Base-by-base conservation (phyloP, 1,284 basidiomycete genomes). In the Xerocomus amazonicus region DNA sequence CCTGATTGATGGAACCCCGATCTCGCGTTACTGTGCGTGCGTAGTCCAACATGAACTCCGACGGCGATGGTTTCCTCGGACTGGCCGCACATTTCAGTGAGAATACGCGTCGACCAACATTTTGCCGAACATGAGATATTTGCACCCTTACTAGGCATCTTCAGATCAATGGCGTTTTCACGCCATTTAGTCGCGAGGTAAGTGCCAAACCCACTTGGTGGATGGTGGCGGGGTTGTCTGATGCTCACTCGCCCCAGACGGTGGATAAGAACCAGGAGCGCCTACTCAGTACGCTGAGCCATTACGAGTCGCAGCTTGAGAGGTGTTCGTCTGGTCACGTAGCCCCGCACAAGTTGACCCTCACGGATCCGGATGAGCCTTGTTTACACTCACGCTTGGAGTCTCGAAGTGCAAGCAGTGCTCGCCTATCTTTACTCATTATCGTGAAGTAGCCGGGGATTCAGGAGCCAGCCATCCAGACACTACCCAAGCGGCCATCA, bases 301-400 rank as follows among this genome's bases (percentile, higher is more conserved):
- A 65, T 59, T 67, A 84, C 56, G 74, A 85, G 65, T 61, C 70
- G 34, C 61, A 74, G 59, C 76, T 85, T 56, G 69, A 73, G 55
- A 78, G 77, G 38, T 35, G 43, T 23, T 14, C 57, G 0, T 84
- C 76, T 71, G 52, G 52, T 3, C 57, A 59, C 26, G 69, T 84
- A 52, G 79, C 80, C 23, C 71, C 74, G 56, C 77, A 83, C 67
- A 75, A 76, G 49, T 69, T 84, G 66, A 79, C 82, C 43, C 68
- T 83, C 39, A 83, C 80, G 49, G 84, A 86, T n/a, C n/a, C n/a
- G n/a, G n/a, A n/a, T n/a, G 19, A 23, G 19, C 19, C 19, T 23
- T 23, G 19, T 23, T 23, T 23, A 23, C 19, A 23, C 19, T 23
- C 19, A 23, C 19, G 19, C 4, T 23, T 23, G 19, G 19, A 23